Conservation (phyloP, 768 basidiomycete species). For the Ramaria sp. region DNA sequence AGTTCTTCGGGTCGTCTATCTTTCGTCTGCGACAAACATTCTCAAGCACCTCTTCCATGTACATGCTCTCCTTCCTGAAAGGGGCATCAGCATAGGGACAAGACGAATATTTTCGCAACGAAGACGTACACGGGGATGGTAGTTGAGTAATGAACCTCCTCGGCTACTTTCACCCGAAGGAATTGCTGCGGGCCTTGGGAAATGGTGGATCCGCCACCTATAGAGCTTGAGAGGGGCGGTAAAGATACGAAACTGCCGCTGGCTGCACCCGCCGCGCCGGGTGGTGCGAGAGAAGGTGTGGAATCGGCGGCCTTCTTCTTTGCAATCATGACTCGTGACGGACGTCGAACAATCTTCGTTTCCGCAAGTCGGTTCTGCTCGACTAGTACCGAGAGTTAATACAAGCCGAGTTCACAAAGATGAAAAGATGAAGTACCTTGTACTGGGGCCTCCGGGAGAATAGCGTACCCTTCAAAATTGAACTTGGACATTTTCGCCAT, state of each 20-base stretch:
- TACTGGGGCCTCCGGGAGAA: constrained; percentile 56
- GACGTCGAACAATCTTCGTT: constrained; percentile 69
- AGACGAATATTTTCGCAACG: not conserved
- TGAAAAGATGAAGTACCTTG: constrained; percentile 40
- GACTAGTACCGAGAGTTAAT: constrained; percentile 30
- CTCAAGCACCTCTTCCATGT: constrained; percentile 93
- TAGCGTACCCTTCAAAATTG: constrained; percentile 81
- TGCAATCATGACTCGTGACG: constrained; percentile 56
- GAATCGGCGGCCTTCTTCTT: constrained; percentile 45
- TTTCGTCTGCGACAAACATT: constrained; percentile 64
- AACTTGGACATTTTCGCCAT: constrained; percentile 80
- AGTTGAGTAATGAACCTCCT: constrained; percentile 74
- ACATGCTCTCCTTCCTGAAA: constrained; percentile 80
- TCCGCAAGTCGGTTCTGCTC: constrained; percentile 76
- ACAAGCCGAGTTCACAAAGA: not conserved
- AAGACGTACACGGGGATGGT: constrained; percentile 77
- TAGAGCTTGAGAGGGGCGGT: constrained; percentile 13
- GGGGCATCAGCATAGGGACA: not conserved
- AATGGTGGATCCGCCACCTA: constrained; percentile 46
- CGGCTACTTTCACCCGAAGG: constrained; percentile 70
- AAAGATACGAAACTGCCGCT: constrained; percentile 27
- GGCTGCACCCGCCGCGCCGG: constrained; percentile 25
- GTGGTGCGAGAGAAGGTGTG: constrained; percentile 19
- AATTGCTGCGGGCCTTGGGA: constrained; percentile 72
- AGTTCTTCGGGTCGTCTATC: constrained; percentile 61